Evolutionary conservation across 2,329 filamentous ascomycete genomes (phyloP), one percentile per base, ranked within the genome.

Genomic region (Aspergillus fructus): DNA sequence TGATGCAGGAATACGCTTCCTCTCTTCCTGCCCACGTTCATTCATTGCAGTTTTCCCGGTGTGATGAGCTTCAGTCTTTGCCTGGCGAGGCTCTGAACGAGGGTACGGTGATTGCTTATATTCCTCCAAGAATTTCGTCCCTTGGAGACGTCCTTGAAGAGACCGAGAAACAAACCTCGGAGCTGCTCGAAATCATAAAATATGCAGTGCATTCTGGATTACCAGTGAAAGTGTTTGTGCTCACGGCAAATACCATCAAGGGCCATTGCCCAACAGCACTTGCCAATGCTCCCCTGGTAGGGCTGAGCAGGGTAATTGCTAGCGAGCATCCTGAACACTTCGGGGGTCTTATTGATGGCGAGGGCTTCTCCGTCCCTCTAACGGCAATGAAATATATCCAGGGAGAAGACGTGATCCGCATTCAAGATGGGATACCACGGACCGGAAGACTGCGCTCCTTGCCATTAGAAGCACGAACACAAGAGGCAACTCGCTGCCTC

Each of bases 261-360:
- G 70, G 63, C 11, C 57, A 63, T 7, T 60, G 68, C 1, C 45
- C 62, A 2, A 69, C 72, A 2, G 69, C 65, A 2, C 69, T 77
- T 8, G 71, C 74, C 1, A 71, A 77, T 12, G 66, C 64, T 2
- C 63, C 74, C 4, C 56, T 78, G 11, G 60, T 71, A 39, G 77
- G 77, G 4, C 67, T 78, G 5, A 61, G 61, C 6, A 70, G 75
- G 7, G 7, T 79, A 53, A 69, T 76, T 53, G 71, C 73, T 7
- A 66, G 66, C 1, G 77, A 78, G 62, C 70, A 77, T 24, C 64
- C 73, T 63, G 56, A 77, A 15, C 48, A 66, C 11, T 77, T 69
- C 62, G 75, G 76, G 17, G 72, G 64, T 0, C 59, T 78, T n/a
- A 71, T 78, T 27, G 75, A 79, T 58, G 64, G 62, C 11, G 74